phyloP scores from a whole-genome alignment of 73 alveolate genomes.

The Paramecium pentaurelia region DNA sequence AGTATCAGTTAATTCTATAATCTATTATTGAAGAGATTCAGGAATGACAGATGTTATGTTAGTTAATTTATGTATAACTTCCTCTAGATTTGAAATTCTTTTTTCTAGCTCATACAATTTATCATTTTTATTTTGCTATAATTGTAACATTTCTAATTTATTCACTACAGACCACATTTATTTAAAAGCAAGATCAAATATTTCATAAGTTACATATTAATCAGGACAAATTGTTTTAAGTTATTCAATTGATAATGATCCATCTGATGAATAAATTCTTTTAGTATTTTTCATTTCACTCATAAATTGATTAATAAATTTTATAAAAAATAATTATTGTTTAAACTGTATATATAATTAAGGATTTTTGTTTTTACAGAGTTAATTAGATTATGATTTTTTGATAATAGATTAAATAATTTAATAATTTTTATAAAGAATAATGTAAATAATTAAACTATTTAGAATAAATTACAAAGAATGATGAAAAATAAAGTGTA shows the following conservation, averaged over 20 bases:
- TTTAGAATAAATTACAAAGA: too few relatives aligned
- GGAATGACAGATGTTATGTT: neutral
- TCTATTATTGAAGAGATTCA: neutral
- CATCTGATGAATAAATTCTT: neutral
- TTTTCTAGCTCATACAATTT: conserved; percentile 29
- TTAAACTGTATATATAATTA: neutral
- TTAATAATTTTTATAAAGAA: neutral
- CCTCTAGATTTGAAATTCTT: conserved; percentile 27
- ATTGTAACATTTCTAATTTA: neutral
- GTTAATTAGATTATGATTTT: too few relatives aligned
- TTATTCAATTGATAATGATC: neutral
- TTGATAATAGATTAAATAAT: neutral
- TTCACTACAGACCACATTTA: conserved; percentile 34
- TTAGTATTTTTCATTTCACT: neutral
- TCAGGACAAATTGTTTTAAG: neutral
- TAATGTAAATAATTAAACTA: too few relatives aligned
- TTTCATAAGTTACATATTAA: conserved; percentile 41
- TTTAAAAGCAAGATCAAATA: conserved; percentile 35
- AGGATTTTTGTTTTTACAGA: too few relatives aligned
- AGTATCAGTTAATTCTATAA: neutral
- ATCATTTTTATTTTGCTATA: neutral
- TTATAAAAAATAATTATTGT: neutral
- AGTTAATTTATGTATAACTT: neutral
- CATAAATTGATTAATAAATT: neutral
- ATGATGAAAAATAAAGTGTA: too few relatives aligned